Base-by-base conservation (phyloP, 2,329 filamentous ascomycete genomes). In the Clathrospora elynae region DNA sequence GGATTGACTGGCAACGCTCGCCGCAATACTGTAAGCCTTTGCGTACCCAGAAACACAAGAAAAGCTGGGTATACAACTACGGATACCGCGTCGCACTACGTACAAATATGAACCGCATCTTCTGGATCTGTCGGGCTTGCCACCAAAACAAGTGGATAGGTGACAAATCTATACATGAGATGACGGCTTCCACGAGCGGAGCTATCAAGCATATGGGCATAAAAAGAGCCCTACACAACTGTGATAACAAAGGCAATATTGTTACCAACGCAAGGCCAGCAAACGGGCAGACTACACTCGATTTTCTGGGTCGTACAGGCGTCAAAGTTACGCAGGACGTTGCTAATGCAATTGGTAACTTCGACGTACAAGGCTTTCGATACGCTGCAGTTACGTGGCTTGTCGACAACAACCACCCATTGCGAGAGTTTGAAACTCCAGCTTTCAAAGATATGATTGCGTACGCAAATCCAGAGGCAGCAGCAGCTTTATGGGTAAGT, bases 61-160 rank as follows among this genome's bases (percentile, higher is more conserved):
- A 26, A 16, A 24, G 19, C 19, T 24, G 19, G 33, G 14, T 35
- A 12, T 35, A 35, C 16, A 6, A 35, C 13, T 17, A 35, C 19
- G 33, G 33, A 7, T 35, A 35, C 19, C 33, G 33, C 23, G 33
- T 35, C 23, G 19, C 19, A 9, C 19, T 35, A 52, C 38, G 33
- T 25, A 55, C 23, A 37, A 48, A 54, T 40, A 14, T 31, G 51
- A 51, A 64, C 61, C 14, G 30, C 9, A 33, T 33, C 9, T 33
- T 33, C 30, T 33, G 11, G 17, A 16, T 26, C 9, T 29, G 22
- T 14, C 13, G 34, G 13, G n/a, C 8, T 16, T 25, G 24, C 18
- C 30, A 33, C 17, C 13, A 13, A 5, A 19, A 33, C 30, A 12
- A 14, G 7, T 30, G n/a, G 12, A 30, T 12, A 11, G 10, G 26